Evolutionary conservation across 352 stramenopile species (phyloP), one percentile per base, ranked within the genome.

Genomic region (Phytophthora capsici): DNA sequence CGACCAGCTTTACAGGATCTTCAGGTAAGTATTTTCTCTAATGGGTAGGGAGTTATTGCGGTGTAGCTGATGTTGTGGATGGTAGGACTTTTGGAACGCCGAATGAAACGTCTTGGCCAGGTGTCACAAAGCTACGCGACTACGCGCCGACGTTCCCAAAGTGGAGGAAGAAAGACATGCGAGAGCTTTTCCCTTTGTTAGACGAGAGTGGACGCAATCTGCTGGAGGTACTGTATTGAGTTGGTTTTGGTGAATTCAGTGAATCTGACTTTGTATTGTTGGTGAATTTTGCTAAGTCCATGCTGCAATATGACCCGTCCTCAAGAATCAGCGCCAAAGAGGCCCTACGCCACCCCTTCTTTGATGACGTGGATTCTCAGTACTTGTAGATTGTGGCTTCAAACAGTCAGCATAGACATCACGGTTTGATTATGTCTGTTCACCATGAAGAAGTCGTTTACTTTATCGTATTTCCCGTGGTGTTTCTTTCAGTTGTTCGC

Each of bases 81-180:
- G 47, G 9, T 22, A 91, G 83, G 52, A 80, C 95, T 53, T 84
- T 99, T 19, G 98, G 97, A 45, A 99, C 98, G 25, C 98, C 98
- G 0, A 96, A 93, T 45, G 98, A 99, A 60, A 59, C 88, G 20
- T 83, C 94, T 10, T 99, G 98, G 98, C 95, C 95, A 5, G 97
- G 96, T 47, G 96, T 99, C 2, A 99, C 96, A 10, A 82, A 95
- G 25, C 79, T 99, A 9, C 96, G 94, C 36, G 97, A 99, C 80
- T 99, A 98, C 82, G 85, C 85, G 16, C 65, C 82, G 22, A 93
- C 85, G 16, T 99, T 99, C 73, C 97, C 97, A 6, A 98, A 97
- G 54, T 99, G 98, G 98, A 91, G 89, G 44, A 94, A 93, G 64
- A 90, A 95, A 63, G 71, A 88, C 16, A 84, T 96, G 48, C 61